A percentile compares a stretch with the other conserved stretches of the same genome.
phyloP scores from a whole-genome alignment of 352 stramenopile genomes.

The Globisporangium echinulatum region DNA sequence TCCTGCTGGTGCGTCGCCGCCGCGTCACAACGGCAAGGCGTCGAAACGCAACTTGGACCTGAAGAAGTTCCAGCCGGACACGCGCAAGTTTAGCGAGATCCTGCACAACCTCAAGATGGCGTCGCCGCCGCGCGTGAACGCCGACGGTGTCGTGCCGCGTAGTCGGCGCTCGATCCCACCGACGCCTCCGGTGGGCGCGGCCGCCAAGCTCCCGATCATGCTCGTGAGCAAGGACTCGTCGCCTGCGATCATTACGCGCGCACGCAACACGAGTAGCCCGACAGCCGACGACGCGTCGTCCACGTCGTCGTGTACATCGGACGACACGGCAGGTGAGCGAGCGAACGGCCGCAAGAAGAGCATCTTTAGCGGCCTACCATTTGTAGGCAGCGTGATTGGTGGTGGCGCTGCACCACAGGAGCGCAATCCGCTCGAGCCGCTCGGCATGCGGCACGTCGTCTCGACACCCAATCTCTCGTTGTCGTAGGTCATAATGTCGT shows the following conservation, averaged over 20 bases:
- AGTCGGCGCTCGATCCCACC: constrained; percentile 17
- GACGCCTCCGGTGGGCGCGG: constrained; percentile 18
- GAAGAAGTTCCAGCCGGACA: constrained; percentile 70
- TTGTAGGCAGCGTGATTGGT: constrained; percentile 12
- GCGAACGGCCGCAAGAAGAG: constrained; percentile 3
- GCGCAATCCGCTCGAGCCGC: constrained; percentile 12
- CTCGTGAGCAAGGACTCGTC: constrained; percentile 10
- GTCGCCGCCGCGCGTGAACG: constrained; percentile 28
- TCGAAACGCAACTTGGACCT: constrained; percentile 45
- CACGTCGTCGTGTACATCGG: background rate
- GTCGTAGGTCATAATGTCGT: constrained; percentile 6
- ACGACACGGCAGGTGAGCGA: background rate
- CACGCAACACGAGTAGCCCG: too few relatives aligned
- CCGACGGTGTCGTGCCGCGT: constrained; percentile 3
- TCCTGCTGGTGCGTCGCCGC: constrained; percentile 2
- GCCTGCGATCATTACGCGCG: constrained; percentile 7
- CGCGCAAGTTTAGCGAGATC: constrained; percentile 71
- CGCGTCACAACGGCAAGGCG: constrained; percentile 6
- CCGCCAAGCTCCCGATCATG: constrained; percentile 9
- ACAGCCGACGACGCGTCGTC: background rate
- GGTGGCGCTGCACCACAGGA: constrained; percentile 19
- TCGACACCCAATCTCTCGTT: constrained; percentile 53
- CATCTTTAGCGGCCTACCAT: constrained; percentile 1
- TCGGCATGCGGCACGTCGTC: constrained; percentile 53
- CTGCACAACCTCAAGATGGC: constrained; percentile 61